Conservation (phyloP, 1,284 basidiomycete species). For the Tilletiaria anomala region DNA sequence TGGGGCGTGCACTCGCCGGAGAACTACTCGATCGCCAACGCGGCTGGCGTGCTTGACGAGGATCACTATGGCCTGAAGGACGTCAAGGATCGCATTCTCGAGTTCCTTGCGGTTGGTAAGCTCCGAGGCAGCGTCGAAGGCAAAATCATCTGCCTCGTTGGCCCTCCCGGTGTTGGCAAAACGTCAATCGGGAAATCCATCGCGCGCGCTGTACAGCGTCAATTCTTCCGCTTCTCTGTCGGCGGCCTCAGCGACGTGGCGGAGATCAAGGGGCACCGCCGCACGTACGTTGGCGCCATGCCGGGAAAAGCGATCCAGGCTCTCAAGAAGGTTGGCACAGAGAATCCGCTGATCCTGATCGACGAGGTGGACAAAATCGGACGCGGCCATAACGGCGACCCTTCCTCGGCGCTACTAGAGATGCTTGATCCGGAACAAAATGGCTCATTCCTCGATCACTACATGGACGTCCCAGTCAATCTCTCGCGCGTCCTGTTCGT, state of each 20-base stretch:
- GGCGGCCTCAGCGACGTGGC: slow-evolving; percentile 94
- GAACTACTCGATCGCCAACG: slow-evolving; percentile 78
- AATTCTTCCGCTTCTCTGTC: slow-evolving; percentile 92
- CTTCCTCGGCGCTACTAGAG: slow-evolving; percentile 80
- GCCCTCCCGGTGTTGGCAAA: slow-evolving; percentile 94
- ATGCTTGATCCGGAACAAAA: slow-evolving; percentile 99
- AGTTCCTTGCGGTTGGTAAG: slow-evolving; percentile 95
- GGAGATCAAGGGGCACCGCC: slow-evolving; percentile 94
- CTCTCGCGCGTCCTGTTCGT: slow-evolving; percentile 92
- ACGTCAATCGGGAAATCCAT: slow-evolving; percentile 79
- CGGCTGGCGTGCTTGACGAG: slow-evolving; percentile 72
- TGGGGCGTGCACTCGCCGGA: slow-evolving; percentile 93
- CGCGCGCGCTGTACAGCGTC: slow-evolving; percentile 63
- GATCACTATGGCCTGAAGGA: slow-evolving; percentile 94
- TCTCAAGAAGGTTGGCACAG: slow-evolving; percentile 85
- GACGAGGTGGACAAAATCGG: slow-evolving; percentile 95
- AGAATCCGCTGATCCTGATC: slow-evolving; percentile 81
- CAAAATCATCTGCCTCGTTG: slow-evolving; percentile 92
- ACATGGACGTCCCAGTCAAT: slow-evolving; percentile 95
- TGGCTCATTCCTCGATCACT: slow-evolving; percentile 85
- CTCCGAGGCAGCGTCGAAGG: slow-evolving; percentile 90
- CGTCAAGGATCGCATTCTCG: slow-evolving; percentile 87
- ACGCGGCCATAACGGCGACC: slow-evolving; percentile 81
- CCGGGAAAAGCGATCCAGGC: slow-evolving; percentile 98
- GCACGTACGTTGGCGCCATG: slow-evolving; percentile 80